Conservation (phyloP, 129 eudicot species). For the Artemisia argyi region DNA sequence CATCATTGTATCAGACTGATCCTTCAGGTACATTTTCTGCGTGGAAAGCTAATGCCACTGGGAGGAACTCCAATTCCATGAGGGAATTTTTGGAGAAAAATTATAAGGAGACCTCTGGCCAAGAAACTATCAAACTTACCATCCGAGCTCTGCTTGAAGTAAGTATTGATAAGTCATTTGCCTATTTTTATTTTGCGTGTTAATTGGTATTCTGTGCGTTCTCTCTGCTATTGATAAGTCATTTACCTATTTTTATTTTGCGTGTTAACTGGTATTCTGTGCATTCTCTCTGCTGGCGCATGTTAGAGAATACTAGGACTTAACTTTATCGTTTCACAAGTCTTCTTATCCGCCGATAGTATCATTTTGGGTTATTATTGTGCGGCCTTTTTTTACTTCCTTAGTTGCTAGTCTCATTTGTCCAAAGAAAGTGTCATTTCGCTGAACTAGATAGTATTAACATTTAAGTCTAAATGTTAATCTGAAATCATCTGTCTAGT, state of each 20-base stretch:
- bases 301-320: no score
- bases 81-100: constrained; percentile 86
- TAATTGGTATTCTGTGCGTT: neutral
- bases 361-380: no score
- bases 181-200: neutral
- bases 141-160: constrained; percentile 90
- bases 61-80: constrained; percentile 92
- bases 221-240: neutral
- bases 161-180: constrained; percentile 21
- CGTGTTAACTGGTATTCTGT: neutral
- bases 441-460: no score
- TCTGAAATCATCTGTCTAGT: no score
- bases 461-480: no score
- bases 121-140: constrained; percentile 82
- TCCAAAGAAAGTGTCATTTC: no score
- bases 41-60: constrained; percentile 97
- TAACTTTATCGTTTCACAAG: no score
- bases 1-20: constrained; percentile 90
- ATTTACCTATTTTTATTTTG: neutral
- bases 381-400: no score
- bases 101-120: constrained; percentile 90
- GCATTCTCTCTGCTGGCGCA: no score
- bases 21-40: constrained; percentile 97
- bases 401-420: no score
- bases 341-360: no score